phyloP scores from a whole-genome alignment of 768 basidiomycete genomes.

The Tulasnella sp. region DNA sequence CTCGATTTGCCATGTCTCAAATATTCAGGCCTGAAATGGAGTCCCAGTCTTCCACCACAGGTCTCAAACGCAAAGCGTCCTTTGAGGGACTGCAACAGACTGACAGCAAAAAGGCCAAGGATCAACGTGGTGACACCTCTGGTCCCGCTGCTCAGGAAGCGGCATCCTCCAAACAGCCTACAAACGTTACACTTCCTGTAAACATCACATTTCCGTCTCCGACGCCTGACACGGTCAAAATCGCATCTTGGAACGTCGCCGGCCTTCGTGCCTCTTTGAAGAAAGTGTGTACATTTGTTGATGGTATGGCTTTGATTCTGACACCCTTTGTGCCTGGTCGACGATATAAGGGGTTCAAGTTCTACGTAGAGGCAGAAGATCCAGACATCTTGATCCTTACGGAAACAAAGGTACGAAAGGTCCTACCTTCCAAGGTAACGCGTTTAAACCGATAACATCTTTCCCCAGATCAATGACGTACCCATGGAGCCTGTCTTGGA shows the following conservation, averaged over 20 bases:
- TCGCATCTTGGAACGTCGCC: constrained; percentile 74
- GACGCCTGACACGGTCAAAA: constrained; percentile 36
- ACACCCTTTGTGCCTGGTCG: not conserved
- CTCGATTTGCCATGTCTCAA: too few relatives aligned
- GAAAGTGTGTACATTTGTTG: too few relatives aligned
- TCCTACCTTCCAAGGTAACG: not conserved
- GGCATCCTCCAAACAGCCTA: not conserved
- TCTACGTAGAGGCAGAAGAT: constrained; percentile 77
- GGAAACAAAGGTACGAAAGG: constrained; percentile 72
- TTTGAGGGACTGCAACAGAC: too few relatives aligned
- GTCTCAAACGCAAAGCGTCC: too few relatives aligned
- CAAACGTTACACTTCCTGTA: not conserved
- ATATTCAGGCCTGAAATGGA: too few relatives aligned
- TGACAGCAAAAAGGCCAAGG: too few relatives aligned
- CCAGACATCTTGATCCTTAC: constrained; percentile 75
- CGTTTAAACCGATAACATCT: not conserved
- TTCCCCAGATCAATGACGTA: constrained; percentile 53
- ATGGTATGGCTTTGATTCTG: too few relatives aligned
- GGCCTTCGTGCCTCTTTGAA: constrained; percentile 64
- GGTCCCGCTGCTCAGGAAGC: too few relatives aligned
- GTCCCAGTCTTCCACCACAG: too few relatives aligned
- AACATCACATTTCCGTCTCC: constrained; percentile 43
- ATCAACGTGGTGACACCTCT: too few relatives aligned
- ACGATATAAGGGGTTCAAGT: constrained; percentile 56
- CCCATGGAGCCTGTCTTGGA: constrained; percentile 51